Percentiles rank a stretch among this genome's conserved stretches.
Evolutionary conservation across 2,329 filamentous ascomycete genomes (phyloP).

Genomic region (Apiospora rasikravindrae): DNA sequence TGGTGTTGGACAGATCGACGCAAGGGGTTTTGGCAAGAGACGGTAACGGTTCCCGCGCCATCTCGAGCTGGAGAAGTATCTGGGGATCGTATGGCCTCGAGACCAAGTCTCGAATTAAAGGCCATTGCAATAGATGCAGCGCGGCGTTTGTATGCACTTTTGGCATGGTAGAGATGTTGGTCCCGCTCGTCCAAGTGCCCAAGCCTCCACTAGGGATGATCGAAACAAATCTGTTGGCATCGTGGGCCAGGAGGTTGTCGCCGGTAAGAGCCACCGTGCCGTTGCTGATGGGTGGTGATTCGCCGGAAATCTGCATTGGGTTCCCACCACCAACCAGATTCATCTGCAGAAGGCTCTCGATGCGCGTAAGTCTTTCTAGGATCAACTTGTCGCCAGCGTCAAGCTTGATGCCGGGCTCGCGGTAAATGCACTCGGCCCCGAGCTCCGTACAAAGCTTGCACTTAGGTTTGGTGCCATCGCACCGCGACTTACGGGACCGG

Average conservation of each 20-base stretch:
- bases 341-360: conserved; percentile 79
- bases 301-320: conserved; percentile 61
- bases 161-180: conserved; percentile 85
- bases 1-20: conserved; percentile 75
- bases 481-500: conserved; percentile 78
- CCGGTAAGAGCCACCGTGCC: conserved; percentile 61
- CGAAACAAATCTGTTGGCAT: conserved; percentile 54
- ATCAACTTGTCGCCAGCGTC: conserved; percentile 88
- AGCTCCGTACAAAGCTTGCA: conserved; percentile 84
- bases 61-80: conserved; percentile 80
- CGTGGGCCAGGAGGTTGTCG: conserved; percentile 58
- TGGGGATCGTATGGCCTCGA: conserved; percentile 80
- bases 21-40: conserved; percentile 67
- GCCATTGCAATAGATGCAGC: conserved; percentile 79
- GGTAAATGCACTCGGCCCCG: conserved; percentile 82
- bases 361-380: conserved; percentile 76
- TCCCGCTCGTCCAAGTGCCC: conserved; percentile 70
- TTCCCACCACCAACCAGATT: conserved; percentile 60
- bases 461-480: conserved; percentile 80
- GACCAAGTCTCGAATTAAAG: conserved; percentile 78
- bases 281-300: conserved; percentile 69
- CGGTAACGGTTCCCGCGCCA: conserved; percentile 77
- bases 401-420: conserved; percentile 85
- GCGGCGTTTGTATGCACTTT: conserved; percentile 84
- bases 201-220: conserved; percentile 68